A percentile compares a stretch with the other conserved stretches of the same genome.
Evolutionary conservation across 2,329 filamentous ascomycete genomes (phyloP).

Genomic region (Fusarium temperatum): DNA sequence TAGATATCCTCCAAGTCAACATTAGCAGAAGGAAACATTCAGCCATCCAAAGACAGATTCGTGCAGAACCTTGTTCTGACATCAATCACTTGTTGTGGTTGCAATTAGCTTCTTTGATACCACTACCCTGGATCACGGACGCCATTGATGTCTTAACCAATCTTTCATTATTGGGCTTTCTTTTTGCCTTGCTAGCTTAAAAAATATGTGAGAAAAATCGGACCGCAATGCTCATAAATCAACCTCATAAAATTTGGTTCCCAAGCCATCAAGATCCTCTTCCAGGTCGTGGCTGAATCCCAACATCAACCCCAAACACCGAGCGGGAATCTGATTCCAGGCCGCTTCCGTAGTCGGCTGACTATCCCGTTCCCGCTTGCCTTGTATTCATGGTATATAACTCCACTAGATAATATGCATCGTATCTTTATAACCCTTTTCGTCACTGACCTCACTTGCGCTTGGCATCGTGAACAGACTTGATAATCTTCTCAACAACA

Average conservation of each 20-base stretch:
- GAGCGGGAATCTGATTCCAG: conserved; percentile 25
- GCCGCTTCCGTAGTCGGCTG: conserved; percentile 9
- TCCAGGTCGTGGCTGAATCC: conserved; percentile 35
- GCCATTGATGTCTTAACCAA: background rate
- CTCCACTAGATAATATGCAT: conserved; percentile 35
- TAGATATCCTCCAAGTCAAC: background rate
- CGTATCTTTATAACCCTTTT: background rate
- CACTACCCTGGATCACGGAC: background rate
- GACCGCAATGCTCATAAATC: conserved; percentile 39
- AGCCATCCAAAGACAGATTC: background rate
- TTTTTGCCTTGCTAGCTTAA: conserved; percentile 18
- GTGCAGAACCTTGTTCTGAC: background rate
- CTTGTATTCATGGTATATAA: conserved; percentile 43
- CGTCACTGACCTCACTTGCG: conserved; percentile 54
- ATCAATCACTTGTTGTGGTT: background rate
- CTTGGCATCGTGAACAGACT: conserved; percentile 73
- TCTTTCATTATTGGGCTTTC: conserved; percentile 20
- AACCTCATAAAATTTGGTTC: conserved; percentile 27
- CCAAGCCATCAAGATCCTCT: conserved; percentile 29
- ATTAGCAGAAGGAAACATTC: background rate
- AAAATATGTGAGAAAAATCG: conserved; percentile 11
- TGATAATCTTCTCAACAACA: conserved; percentile 90
- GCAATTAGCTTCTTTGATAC: background rate
- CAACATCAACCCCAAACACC: conserved; percentile 41
- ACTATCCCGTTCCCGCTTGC: conserved; percentile 28